Percentiles rank a stretch among this genome's conserved stretches.
phyloP scores from a whole-genome alignment of 495 filamentous ascomycete species.

The Tuber magnatum region DNA sequence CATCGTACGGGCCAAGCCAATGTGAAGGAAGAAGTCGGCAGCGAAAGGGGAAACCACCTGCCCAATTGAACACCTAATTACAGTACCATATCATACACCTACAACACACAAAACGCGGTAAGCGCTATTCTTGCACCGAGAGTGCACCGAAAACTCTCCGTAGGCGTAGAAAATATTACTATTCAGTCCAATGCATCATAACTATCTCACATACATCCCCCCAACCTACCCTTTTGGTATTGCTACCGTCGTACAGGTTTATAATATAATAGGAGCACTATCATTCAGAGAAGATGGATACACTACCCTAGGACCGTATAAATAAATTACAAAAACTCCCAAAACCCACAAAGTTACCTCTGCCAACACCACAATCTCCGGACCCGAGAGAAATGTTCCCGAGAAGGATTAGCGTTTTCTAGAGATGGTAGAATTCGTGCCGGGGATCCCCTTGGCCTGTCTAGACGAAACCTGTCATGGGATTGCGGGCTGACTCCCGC shows the following conservation, averaged over 20 bases:
- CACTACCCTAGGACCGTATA: neutral
- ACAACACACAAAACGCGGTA: neutral
- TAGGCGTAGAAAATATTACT: neutral
- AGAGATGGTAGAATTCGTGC: neutral
- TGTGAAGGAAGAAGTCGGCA: too few species aligned
- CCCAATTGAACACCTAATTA: neutral
- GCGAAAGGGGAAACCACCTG: neutral
- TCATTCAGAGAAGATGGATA: neutral
- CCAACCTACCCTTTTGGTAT: neutral
- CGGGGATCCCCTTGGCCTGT: too few species aligned
- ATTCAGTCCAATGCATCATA: neutral
- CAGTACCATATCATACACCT: neutral
- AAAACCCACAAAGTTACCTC: neutral
- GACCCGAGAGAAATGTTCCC: neutral
- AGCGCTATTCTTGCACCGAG: neutral
- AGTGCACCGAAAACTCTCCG: neutral
- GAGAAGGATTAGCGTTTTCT: neutral
- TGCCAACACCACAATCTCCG: neutral
- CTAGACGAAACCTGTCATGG: too few species aligned
- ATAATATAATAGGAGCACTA: neutral
- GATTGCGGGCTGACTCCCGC: too few species aligned
- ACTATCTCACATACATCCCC: neutral
- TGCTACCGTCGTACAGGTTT: neutral
- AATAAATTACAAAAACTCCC: neutral
- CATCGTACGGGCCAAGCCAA: neutral